These are phyloP conservation scores for Penicillium fuscoglaucum DNA, from an alignment of 2,329 filamentous ascomycete genomes.

Conservation along the genomic window DNA sequence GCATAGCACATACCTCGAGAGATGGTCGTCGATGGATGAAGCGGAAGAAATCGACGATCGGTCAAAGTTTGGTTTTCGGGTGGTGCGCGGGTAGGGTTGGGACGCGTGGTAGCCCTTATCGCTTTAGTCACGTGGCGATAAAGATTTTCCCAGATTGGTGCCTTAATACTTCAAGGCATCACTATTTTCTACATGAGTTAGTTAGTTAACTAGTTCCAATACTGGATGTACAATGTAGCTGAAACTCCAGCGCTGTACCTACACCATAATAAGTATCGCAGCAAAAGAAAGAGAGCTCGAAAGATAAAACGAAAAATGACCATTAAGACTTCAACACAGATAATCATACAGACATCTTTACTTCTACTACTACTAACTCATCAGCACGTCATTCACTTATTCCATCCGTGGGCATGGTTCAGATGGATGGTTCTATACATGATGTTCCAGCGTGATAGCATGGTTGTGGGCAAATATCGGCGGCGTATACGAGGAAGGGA, in stretches of 20 bases:
- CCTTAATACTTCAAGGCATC: background rate
- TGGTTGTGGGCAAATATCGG: constrained; percentile 8
- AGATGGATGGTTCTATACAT: constrained; percentile 17
- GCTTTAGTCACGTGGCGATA: background rate
- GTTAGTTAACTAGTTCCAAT: background rate
- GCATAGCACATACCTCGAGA: constrained; percentile 45
- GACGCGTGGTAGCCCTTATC: background rate
- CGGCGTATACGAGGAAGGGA: constrained; percentile 20
- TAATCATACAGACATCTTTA: constrained; percentile 9
- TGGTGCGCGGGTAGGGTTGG: constrained; percentile 37
- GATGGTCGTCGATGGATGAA: constrained; percentile 32
- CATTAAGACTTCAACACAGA: background rate
- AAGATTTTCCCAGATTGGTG: accelerated
- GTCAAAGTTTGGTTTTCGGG: constrained; percentile 29
- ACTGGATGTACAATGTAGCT: background rate
- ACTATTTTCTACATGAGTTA: background rate
- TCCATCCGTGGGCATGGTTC: background rate
- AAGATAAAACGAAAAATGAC: background rate
- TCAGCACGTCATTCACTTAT: constrained; percentile 5
- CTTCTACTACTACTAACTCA: constrained; percentile 6
- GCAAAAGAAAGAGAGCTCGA: background rate
- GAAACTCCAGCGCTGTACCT: background rate
- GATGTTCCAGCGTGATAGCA: constrained; percentile 5
- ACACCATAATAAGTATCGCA: background rate
- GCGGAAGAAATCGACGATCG: constrained; percentile 24